A percentile compares a stretch with the other conserved stretches of the same genome.
Evolutionary conservation across 2,329 filamentous ascomycete genomes (phyloP).

Genomic region (Orbilia blumenaviensis): DNA sequence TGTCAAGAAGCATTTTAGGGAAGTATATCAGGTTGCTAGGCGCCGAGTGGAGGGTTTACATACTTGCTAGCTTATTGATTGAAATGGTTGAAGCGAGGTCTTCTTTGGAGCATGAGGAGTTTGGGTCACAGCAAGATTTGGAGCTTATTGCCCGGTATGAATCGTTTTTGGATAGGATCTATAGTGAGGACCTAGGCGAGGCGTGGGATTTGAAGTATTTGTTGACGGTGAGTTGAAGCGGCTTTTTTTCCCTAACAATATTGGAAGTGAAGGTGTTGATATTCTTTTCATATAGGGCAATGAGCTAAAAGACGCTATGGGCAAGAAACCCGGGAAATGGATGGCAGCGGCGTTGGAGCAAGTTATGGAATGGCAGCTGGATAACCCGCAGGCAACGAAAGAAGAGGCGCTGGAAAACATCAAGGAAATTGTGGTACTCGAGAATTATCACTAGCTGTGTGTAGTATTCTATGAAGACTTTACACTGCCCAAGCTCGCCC

Average conservation of each 20-base stretch:
- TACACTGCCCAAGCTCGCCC: no score
- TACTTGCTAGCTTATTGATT: constrained; percentile 73
- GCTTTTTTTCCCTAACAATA: constrained; percentile 60
- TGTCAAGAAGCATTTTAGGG: constrained; percentile 64
- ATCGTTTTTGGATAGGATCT: constrained; percentile 66
- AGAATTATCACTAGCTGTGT: not conserved
- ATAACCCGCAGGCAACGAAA: constrained; percentile 75
- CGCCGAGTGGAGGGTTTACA: constrained; percentile 75
- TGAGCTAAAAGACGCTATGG: constrained; percentile 74
- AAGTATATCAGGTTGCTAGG: constrained; percentile 74
- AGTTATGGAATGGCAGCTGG: constrained; percentile 86
- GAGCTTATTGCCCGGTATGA: constrained; percentile 66
- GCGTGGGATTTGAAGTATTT: constrained; percentile 62
- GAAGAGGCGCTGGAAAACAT: constrained; percentile 59
- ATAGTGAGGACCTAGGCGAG: constrained; percentile 65
- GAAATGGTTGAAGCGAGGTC: constrained; percentile 66
- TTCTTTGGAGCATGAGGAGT: not conserved
- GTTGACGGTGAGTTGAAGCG: constrained; percentile 54
- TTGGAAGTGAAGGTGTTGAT: constrained; percentile 59
- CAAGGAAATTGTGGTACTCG: not conserved
- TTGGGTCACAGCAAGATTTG: constrained; percentile 49
- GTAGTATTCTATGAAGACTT: not conserved
- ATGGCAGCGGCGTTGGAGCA: constrained; percentile 80
- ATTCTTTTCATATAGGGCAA: constrained; percentile 71
- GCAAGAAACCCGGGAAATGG: constrained; percentile 81